A percentile compares a stretch with the other conserved stretches of the same genome.
phyloP scores from a whole-genome alignment of 139 green algal genomes.

The Desmodesmus armatus region DNA sequence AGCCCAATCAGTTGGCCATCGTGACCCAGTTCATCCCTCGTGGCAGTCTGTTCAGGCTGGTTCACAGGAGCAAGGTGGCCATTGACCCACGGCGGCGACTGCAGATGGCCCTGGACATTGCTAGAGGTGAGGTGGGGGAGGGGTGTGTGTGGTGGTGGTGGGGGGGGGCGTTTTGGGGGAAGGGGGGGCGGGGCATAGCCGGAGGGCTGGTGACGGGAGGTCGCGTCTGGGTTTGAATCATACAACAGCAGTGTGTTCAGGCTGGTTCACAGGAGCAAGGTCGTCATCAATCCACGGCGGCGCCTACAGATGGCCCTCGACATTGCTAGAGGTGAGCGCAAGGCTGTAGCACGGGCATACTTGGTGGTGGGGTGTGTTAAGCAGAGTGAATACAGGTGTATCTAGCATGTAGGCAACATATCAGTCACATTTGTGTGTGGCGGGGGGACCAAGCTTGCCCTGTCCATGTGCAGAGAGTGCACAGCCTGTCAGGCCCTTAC shows the following conservation, averaged over 20 bases:
- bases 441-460: too few relatives aligned
- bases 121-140: constrained; percentile 55
- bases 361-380: too few relatives aligned
- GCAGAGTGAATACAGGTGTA: too few relatives aligned
- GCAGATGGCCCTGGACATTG: constrained; percentile 87
- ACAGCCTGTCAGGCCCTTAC: too few relatives aligned
- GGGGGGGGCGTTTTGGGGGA: constrained; percentile 55
- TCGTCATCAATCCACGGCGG: constrained; percentile 65
- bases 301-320: constrained; percentile 87
- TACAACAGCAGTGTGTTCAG: constrained; percentile 79
- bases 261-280: constrained; percentile 72
- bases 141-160: constrained; percentile 57
- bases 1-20: constrained; percentile 74
- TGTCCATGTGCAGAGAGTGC: too few relatives aligned
- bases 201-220: too few relatives aligned
- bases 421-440: too few relatives aligned
- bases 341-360: too few relatives aligned
- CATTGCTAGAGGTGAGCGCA: constrained; percentile 76
- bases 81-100: constrained; percentile 75
- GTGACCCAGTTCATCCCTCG: constrained; percentile 84
- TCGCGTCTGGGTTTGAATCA: too few relatives aligned
- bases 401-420: too few relatives aligned
- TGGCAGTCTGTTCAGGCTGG: constrained; percentile 78
- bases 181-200: constrained; percentile 27
- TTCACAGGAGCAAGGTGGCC: constrained; percentile 65